A percentile compares a stretch with the other conserved stretches of the same genome.
These are phyloP conservation scores for Fagopyrum homotropicum DNA, from an alignment of 148 eudicot species.

Conservation along the genomic window DNA sequence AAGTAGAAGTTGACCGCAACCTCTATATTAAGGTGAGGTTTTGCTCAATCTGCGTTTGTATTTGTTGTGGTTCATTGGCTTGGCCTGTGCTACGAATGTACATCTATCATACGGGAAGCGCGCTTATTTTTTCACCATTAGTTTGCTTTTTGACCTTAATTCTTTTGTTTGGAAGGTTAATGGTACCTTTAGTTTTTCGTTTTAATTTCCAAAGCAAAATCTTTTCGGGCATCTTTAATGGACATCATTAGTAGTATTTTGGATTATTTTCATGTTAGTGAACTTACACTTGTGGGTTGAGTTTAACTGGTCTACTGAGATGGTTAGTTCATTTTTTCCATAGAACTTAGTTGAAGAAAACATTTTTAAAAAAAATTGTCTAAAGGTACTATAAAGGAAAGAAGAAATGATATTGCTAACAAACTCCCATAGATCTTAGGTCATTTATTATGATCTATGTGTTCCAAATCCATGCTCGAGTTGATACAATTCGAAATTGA, in stretches of 20 bases:
- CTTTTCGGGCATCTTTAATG: neutral
- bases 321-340: too few species aligned
- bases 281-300: too few species aligned
- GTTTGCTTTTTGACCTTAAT: neutral
- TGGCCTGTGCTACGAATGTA: neutral
- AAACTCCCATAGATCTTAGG: neutral
- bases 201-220: neutral
- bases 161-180: neutral
- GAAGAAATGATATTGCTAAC: slow-evolving; percentile 30
- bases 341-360: slow-evolving; percentile 52
- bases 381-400: slow-evolving; percentile 53
- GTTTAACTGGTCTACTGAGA: too few species aligned
- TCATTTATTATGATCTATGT: too few species aligned
- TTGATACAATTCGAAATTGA: too few species aligned
- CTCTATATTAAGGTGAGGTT: slow-evolving; percentile 50
- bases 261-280: too few species aligned
- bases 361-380: slow-evolving; percentile 41
- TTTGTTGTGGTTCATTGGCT: neutral
- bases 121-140: neutral
- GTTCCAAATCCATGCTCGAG: too few species aligned
- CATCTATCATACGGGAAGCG: neutral
- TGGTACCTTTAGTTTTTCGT: neutral
- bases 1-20: slow-evolving; percentile 61
- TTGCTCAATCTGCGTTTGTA: neutral
- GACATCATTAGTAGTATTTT: neutral